Percentiles rank a stretch among this genome's conserved stretches.
phyloP scores from a whole-genome alignment of 2,329 filamentous ascomycete genomes.

The Mariannaea sp. region DNA sequence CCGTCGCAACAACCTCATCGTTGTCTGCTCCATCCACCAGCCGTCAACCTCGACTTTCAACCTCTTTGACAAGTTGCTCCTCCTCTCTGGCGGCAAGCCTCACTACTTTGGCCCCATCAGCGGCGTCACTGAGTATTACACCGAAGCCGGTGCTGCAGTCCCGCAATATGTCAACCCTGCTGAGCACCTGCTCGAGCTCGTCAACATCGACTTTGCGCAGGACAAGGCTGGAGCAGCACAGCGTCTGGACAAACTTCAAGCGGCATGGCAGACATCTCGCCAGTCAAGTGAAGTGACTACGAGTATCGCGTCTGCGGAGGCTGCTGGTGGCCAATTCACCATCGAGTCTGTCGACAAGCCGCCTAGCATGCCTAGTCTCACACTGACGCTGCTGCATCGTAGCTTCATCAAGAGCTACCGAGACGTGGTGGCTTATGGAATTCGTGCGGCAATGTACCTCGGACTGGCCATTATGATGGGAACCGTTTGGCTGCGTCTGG shows the following conservation, averaged over 20 bases:
- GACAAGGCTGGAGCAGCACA: constrained; percentile 51
- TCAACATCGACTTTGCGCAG: constrained; percentile 75
- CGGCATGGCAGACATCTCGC: constrained; percentile 33
- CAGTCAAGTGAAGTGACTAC: constrained; percentile 28
- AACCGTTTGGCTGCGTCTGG: constrained; percentile 80
- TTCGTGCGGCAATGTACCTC: constrained; percentile 79
- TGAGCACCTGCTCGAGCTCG: constrained; percentile 77
- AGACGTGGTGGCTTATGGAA: constrained; percentile 82
- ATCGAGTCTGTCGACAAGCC: constrained; percentile 33
- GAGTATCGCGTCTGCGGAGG: constrained; percentile 37
- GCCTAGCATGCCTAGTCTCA: constrained; percentile 56
- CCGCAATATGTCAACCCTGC: constrained; percentile 77
- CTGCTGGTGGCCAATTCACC: constrained; percentile 33
- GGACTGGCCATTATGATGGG: constrained; percentile 84
- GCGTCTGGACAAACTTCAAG: constrained; percentile 36
- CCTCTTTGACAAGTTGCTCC: constrained; percentile 77
- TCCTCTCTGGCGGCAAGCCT: constrained; percentile 72
- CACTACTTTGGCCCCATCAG: constrained; percentile 73
- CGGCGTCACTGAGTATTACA: constrained; percentile 66
- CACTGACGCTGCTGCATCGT: constrained; percentile 72
- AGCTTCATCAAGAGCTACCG: constrained; percentile 84
- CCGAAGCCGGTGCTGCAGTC: constrained; percentile 62
- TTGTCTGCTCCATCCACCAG: constrained; percentile 85
- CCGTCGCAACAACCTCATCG: constrained; percentile 70
- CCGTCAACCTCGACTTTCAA: constrained; percentile 80